Evolutionary conservation across 352 stramenopile species (phyloP).

Genomic region (Pythium plurisporium): DNA sequence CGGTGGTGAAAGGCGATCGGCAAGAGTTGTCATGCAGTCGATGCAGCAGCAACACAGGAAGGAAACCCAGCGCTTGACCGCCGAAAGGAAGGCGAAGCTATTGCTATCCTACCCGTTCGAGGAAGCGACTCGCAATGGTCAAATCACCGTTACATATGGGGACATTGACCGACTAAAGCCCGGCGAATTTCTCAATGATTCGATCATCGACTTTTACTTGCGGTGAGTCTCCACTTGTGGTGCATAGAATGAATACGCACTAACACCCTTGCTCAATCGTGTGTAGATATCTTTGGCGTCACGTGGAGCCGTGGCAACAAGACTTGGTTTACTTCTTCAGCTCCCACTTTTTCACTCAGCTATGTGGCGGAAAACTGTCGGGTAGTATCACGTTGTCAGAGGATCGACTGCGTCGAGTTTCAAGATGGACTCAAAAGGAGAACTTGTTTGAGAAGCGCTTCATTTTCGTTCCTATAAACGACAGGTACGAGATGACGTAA

Average conservation of each 20-base stretch:
- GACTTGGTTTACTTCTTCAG: slow-evolving; percentile 91
- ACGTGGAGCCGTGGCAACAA: slow-evolving; percentile 55
- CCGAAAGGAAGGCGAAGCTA: slow-evolving; percentile 16
- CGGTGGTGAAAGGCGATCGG: slow-evolving; percentile 9
- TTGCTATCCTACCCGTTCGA: slow-evolving; percentile 69
- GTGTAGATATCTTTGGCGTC: slow-evolving; percentile 60
- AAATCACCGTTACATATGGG: slow-evolving; percentile 75
- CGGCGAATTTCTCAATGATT: slow-evolving; percentile 92
- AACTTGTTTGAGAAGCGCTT: slow-evolving; percentile 85
- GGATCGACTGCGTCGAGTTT: slow-evolving; percentile 51
- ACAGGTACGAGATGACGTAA: slow-evolving; percentile 43
- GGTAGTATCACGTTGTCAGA: slow-evolving; percentile 24
- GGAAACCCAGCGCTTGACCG: slow-evolving; percentile 11
- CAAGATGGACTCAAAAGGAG: slow-evolving; percentile 82
- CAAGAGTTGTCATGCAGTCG: slow-evolving; percentile 6
- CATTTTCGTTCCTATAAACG: slow-evolving; percentile 89
- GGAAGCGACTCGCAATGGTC: slow-evolving; percentile 33
- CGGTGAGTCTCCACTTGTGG: slow-evolving; percentile 30
- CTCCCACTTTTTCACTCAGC: slow-evolving; percentile 94
- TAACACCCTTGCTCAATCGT: background rate
- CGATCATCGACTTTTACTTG: slow-evolving; percentile 92
- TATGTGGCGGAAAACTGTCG: slow-evolving; percentile 50
- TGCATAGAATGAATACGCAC: background rate
- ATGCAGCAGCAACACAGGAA: slow-evolving; percentile 10
- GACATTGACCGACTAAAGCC: slow-evolving; percentile 87